A percentile compares a stretch with the other conserved stretches of the same genome.
phyloP scores from a whole-genome alignment of 495 filamentous ascomycete species.

The Lophiostoma macrostomum region DNA sequence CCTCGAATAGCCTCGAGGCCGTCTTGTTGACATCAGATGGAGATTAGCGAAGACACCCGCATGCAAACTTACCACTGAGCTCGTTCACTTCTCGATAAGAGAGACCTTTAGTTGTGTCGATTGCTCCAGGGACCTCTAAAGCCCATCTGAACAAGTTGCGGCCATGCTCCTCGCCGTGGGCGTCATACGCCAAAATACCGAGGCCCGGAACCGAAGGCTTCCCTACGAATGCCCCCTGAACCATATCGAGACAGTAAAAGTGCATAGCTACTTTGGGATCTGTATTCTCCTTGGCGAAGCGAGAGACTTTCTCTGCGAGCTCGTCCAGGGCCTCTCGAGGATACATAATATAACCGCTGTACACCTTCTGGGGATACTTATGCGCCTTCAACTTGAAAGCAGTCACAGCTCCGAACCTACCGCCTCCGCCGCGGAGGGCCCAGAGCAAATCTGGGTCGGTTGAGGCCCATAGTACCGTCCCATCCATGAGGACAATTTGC shows the following conservation, averaged over 20 bases:
- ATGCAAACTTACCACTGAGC: slow-evolving; percentile 15
- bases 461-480: slow-evolving; percentile 36
- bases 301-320: slow-evolving; percentile 27
- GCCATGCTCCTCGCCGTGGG: slow-evolving; percentile 36
- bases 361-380: slow-evolving; percentile 29
- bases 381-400: slow-evolving; percentile 33
- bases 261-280: slow-evolving; percentile 37
- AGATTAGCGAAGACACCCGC: background rate
- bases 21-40: too few species aligned
- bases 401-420: slow-evolving; percentile 35
- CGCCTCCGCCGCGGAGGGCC: slow-evolving; percentile 36
- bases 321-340: slow-evolving; percentile 22
- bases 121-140: slow-evolving; percentile 31
- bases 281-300: slow-evolving; percentile 12
- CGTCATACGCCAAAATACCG: slow-evolving; percentile 34
- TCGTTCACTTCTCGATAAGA: slow-evolving; percentile 25
- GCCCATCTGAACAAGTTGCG: slow-evolving; percentile 36
- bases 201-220: slow-evolving; percentile 26
- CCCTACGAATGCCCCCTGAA: slow-evolving; percentile 13
- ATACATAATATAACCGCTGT: slow-evolving; percentile 28
- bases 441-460: slow-evolving; percentile 38
- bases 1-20: slow-evolving; percentile 18
- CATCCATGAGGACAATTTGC: slow-evolving; percentile 35
- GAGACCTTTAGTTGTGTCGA: slow-evolving; percentile 22
- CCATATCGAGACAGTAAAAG: slow-evolving; percentile 32